Conservation (phyloP, 1,139 yeast genomes). For the Candida sp. region DNA sequence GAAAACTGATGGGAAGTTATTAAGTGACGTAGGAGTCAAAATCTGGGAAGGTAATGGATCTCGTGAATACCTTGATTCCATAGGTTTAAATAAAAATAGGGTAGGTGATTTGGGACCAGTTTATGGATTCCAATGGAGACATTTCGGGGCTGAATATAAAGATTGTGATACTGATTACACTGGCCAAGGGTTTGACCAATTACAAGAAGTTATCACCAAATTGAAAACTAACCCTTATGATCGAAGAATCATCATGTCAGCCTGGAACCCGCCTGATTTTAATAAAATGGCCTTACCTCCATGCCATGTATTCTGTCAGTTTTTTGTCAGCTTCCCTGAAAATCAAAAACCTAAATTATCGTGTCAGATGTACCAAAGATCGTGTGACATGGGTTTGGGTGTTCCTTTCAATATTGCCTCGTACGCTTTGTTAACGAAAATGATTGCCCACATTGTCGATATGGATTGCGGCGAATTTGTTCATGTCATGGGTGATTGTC, state of each 20-base stretch:
- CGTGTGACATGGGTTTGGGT: slow-evolving; percentile 99
- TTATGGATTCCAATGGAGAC: slow-evolving; percentile 99
- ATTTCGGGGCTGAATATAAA: slow-evolving; percentile 88
- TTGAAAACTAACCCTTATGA: slow-evolving; percentile 89
- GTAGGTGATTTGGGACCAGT: slow-evolving; percentile 98
- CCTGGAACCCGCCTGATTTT: slow-evolving; percentile 99
- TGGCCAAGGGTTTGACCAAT: slow-evolving; percentile 89
- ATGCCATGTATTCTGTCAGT: slow-evolving; percentile 95
- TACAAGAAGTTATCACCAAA: slow-evolving; percentile 73
- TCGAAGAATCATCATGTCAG: slow-evolving; percentile 89
- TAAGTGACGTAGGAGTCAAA: slow-evolving; percentile 80
- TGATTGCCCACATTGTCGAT: slow-evolving; percentile 93
- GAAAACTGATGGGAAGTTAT: slow-evolving; percentile 78
- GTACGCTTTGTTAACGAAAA: slow-evolving; percentile 84
- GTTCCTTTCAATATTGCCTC: slow-evolving; percentile 98
- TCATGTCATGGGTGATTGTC: slow-evolving; percentile 97
- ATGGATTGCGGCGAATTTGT: slow-evolving; percentile 95
- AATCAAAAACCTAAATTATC: slow-evolving; percentile 59
- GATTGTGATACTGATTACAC: slow-evolving; percentile 86
- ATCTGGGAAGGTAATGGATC: slow-evolving; percentile 99
- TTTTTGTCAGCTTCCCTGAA: slow-evolving; percentile 79
- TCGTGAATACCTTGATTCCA: slow-evolving; percentile 78
- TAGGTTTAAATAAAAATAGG: slow-evolving; percentile 76
- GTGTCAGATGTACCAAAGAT: slow-evolving; percentile 89
- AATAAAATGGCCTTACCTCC: slow-evolving; percentile 96